A percentile compares a stretch with the other conserved stretches of the same genome.
These are phyloP conservation scores for Diaporthe amygdali DNA, from an alignment of 2,329 filamentous ascomycete species.

Conservation along the genomic window DNA sequence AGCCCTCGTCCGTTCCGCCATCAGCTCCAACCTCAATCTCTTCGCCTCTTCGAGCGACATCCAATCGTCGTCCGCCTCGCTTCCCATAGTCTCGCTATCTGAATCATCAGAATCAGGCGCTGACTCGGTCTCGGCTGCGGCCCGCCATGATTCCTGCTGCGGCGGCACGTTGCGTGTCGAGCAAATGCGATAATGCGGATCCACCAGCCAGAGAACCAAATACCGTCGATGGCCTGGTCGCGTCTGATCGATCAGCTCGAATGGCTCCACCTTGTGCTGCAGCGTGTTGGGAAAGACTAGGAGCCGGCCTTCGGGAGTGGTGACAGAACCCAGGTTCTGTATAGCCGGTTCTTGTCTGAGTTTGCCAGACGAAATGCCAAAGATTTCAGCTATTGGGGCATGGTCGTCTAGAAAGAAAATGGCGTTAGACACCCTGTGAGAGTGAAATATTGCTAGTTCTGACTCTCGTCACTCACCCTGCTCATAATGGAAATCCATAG, in stretches of 20 bases:
- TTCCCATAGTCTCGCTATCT: not conserved
- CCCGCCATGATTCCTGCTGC: conserved; percentile 43
- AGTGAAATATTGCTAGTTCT: not conserved
- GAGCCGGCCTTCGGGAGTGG: conserved; percentile 46
- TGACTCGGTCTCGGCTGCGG: conserved; percentile 20
- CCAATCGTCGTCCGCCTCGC: conserved; percentile 20
- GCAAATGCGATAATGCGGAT: conserved; percentile 56
- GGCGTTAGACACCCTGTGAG: not conserved
- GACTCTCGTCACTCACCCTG: not conserved
- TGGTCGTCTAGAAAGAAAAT: conserved; percentile 24
- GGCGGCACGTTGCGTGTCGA: conserved; percentile 48
- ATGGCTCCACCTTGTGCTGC: conserved; percentile 57
- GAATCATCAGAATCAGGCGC: not conserved
- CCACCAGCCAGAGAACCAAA: conserved; percentile 63
- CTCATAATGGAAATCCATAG: not conserved
- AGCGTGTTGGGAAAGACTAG: conserved; percentile 48
- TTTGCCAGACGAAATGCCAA: conserved; percentile 10
- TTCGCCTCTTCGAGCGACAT: conserved; percentile 25
- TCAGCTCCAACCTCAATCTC: conserved; percentile 20
- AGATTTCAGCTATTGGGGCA: conserved; percentile 27
- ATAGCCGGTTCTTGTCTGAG: conserved; percentile 32
- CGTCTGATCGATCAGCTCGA: conserved; percentile 52
- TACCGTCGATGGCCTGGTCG: conserved; percentile 62
- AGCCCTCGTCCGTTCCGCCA: conserved; percentile 17
- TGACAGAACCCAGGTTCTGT: conserved; percentile 48